Evolutionary conservation across 352 stramenopile species (phyloP).

Genomic region (Phytophthora multivora): DNA sequence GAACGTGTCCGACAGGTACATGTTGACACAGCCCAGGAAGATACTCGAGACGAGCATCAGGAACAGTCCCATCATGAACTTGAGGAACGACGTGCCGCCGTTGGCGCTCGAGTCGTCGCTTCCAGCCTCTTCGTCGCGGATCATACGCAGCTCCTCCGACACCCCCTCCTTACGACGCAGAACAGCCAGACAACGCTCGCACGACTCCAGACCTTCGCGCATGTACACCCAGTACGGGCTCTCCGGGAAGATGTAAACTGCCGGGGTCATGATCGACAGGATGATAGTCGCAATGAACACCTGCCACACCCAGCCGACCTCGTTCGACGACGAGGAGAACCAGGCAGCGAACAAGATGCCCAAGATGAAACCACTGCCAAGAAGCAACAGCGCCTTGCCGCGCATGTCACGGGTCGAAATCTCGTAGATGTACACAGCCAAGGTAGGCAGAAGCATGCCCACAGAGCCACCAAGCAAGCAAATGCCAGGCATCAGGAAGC

Average conservation of each 20-base stretch:
- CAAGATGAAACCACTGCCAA: conserved; percentile 72
- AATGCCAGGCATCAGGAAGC: conserved; percentile 69
- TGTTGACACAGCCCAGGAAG: conserved; percentile 69
- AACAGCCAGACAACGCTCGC: conserved; percentile 71
- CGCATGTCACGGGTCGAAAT: conserved; percentile 87
- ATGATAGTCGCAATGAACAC: conserved; percentile 82
- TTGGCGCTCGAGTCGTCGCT: conserved; percentile 37
- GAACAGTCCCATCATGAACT: conserved; percentile 70
- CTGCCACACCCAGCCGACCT: conserved; percentile 86
- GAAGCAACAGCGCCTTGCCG: conserved; percentile 75
- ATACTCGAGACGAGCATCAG: conserved; percentile 76
- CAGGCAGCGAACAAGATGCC: conserved; percentile 66
- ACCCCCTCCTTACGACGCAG: conserved; percentile 81
- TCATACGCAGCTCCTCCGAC: conserved; percentile 72
- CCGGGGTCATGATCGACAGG: conserved; percentile 78
- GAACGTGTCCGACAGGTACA: conserved; percentile 74
- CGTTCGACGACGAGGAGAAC: conserved; percentile 73
- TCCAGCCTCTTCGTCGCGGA: conserved; percentile 71
- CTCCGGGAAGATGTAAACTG: conserved; percentile 87
- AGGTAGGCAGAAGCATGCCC: conserved; percentile 71
- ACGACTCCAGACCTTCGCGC: conserved; percentile 74
- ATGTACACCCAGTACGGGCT: conserved; percentile 88
- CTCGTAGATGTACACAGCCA: conserved; percentile 88
- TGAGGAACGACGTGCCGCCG: conserved; percentile 47
- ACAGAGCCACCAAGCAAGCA: conserved; percentile 59